Evolutionary conservation across 768 basidiomycete genomes (phyloP).

Genomic region (Strobilomyces confusus): DNA sequence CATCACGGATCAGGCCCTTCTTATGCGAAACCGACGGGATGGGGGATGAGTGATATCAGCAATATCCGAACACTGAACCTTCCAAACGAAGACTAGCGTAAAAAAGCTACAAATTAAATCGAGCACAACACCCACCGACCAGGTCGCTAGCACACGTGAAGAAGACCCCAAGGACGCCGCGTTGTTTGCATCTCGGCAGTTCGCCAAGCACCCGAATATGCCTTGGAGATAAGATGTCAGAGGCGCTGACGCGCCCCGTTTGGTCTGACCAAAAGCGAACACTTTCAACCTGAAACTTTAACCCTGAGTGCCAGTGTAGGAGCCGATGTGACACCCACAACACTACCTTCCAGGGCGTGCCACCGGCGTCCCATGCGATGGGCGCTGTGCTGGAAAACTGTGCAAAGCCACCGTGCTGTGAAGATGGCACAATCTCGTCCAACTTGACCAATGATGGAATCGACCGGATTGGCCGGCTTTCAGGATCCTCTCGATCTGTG

Average conservation of each 20-base stretch:
- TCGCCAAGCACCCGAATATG: conserved; percentile 12
- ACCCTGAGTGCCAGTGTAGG: conserved; percentile 11
- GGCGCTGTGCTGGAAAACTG: neutral
- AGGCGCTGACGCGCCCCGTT: conserved; percentile 7
- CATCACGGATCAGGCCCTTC: conserved; percentile 16
- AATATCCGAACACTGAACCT: conserved; percentile 17
- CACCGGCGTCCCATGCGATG: neutral
- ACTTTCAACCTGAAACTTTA: conserved; percentile 14
- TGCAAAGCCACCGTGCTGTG: conserved; percentile 12
- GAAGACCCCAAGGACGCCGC: conserved; percentile 29
- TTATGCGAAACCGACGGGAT: conserved; percentile 29
- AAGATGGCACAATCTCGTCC: conserved; percentile 20
- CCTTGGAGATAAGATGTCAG: conserved; percentile 20
- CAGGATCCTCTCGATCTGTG: conserved; percentile 13
- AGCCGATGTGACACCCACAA: conserved; percentile 2
- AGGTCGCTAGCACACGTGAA: conserved; percentile 30
- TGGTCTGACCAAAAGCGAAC: conserved; percentile 10
- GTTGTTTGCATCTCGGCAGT: conserved; percentile 22
- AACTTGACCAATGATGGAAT: conserved; percentile 9
- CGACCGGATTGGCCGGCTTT: conserved; percentile 18
- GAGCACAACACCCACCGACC: conserved; percentile 23
- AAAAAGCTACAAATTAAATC: conserved; percentile 28
- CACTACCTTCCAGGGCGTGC: neutral
- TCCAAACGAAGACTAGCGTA: conserved; percentile 17
- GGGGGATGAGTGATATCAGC: conserved; percentile 17